Evolutionary conservation across 2,329 filamentous ascomycete species (phyloP).

Genomic region (Tetracladium maxilliforme): DNA sequence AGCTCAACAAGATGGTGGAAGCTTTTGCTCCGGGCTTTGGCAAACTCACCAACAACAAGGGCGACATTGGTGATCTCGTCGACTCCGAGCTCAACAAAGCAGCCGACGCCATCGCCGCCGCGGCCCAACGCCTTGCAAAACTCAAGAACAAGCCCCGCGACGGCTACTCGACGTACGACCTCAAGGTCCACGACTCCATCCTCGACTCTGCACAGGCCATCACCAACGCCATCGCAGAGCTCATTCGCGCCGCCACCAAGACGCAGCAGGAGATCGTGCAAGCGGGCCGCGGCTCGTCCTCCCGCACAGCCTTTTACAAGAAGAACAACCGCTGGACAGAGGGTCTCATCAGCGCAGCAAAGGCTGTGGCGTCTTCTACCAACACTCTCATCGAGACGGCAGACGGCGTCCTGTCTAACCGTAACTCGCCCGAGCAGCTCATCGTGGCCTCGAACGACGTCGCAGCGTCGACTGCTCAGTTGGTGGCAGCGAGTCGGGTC

Average conservation of each 20-base stretch:
- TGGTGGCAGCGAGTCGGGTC: conserved; percentile 88
- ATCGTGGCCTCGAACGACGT: conserved; percentile 98
- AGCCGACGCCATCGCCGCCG: conserved; percentile 87
- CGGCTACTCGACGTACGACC: conserved; percentile 87
- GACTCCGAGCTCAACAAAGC: conserved; percentile 86
- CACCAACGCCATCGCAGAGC: conserved; percentile 80
- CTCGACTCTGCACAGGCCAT: conserved; percentile 86
- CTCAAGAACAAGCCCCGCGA: conserved; percentile 94
- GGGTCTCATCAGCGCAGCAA: conserved; percentile 90
- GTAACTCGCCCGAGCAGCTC: conserved; percentile 89
- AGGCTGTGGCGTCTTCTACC: conserved; percentile 85
- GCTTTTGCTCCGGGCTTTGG: conserved; percentile 77
- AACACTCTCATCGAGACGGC: conserved; percentile 97
- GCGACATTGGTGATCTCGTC: conserved; percentile 85
- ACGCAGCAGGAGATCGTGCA: conserved; percentile 96
- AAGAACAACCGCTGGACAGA: conserved; percentile 99
- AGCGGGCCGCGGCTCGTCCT: conserved; percentile 76
- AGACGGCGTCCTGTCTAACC: conserved; percentile 81
- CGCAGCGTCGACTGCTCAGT: conserved; percentile 86
- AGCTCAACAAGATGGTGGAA: conserved; percentile 85
- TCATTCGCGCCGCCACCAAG: conserved; percentile 87
- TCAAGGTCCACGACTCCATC: conserved; percentile 91
- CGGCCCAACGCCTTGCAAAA: conserved; percentile 76
- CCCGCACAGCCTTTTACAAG: conserved; percentile 93
- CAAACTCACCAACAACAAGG: conserved; percentile 63